phyloP scores from a whole-genome alignment of 2,329 filamentous ascomycete genomes.

The Ophiosphaerella herpotricha region DNA sequence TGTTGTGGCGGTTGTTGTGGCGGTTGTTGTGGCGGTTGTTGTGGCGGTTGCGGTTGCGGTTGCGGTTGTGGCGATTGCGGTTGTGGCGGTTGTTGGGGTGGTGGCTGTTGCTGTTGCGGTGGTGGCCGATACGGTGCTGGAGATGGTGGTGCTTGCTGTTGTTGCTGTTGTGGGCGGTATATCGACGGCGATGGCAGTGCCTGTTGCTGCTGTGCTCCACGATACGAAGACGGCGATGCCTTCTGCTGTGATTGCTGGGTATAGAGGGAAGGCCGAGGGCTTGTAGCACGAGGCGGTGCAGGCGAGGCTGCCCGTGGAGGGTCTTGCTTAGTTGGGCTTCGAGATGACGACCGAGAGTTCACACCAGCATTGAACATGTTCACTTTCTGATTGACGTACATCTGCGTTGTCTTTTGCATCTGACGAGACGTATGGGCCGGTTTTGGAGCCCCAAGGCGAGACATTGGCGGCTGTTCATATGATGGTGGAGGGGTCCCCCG shows the following conservation, averaged over 20 bases:
- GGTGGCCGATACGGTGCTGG: not conserved
- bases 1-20: conserved; percentile 13
- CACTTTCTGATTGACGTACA: conserved; percentile 81
- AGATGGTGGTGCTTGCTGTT: conserved; percentile 10
- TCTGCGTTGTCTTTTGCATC: conserved; percentile 94
- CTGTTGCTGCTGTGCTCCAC: conserved; percentile 11
- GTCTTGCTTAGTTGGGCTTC: conserved; percentile 54
- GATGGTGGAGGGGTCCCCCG: conserved; percentile 83
- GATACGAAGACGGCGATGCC: conserved; percentile 18
- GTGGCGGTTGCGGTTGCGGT: conserved; percentile 9
- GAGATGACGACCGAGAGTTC: conserved; percentile 61
- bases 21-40: conserved; percentile 14
- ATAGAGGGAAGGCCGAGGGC: conserved; percentile 63
- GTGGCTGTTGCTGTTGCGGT: conserved; percentile 46
- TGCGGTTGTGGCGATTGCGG: not conserved
- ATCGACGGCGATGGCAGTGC: conserved; percentile 8
- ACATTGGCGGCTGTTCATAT: conserved; percentile 73
- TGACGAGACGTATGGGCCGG: conserved; percentile 90
- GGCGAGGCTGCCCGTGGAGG: conserved; percentile 65
- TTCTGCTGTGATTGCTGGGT: conserved; percentile 15
- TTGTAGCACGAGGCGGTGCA: conserved; percentile 62
- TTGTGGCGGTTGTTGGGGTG: conserved; percentile 30
- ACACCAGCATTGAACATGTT: conserved; percentile 68
- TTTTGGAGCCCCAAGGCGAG: conserved; percentile 82
- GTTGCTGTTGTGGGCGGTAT: conserved; percentile 15